Percentiles rank a stretch among this genome's conserved stretches.
Evolutionary conservation across 1,284 basidiomycete species (phyloP).

Genomic region (Moesziomyces antarcticus): DNA sequence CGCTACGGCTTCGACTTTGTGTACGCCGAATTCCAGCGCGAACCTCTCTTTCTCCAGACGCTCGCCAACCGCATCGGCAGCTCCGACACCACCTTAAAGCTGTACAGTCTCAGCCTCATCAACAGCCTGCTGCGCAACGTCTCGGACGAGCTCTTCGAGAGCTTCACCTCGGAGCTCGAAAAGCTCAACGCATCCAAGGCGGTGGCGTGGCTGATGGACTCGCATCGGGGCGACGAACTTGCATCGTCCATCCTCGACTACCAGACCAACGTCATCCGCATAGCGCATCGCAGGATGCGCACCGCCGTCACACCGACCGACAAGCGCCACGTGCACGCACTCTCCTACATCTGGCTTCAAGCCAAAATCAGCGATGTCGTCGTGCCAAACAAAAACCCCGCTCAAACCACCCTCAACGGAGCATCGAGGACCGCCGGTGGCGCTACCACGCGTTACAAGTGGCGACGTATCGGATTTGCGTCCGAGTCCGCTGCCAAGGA

Average conservation of each 20-base stretch:
- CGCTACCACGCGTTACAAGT: constrained; percentile 73
- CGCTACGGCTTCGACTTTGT: constrained; percentile 63
- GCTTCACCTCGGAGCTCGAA: constrained; percentile 82
- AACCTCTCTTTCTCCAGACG: constrained; percentile 59
- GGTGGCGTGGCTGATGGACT: constrained; percentile 74
- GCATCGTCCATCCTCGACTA: constrained; percentile 89
- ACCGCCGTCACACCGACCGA: constrained; percentile 73
- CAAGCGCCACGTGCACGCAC: constrained; percentile 57
- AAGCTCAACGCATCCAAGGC: constrained; percentile 82
- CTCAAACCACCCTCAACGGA: constrained; percentile 70
- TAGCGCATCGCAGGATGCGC: constrained; percentile 82
- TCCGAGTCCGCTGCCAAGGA: constrained; percentile 83
- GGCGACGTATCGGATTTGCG: constrained; percentile 82
- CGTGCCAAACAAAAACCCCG: constrained; percentile 71
- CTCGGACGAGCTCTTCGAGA: constrained; percentile 79
- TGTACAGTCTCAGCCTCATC: constrained; percentile 72
- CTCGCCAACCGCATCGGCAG: constrained; percentile 62
- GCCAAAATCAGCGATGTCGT: constrained; percentile 68
- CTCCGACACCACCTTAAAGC: constrained; percentile 64
- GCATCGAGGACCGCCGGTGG: constrained; percentile 67
- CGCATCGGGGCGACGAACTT: constrained; percentile 84
- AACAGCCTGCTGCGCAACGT: constrained; percentile 85
- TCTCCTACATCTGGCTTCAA: constrained; percentile 63
- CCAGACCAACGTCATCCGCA: constrained; percentile 85
- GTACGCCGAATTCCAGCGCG: constrained; percentile 56